Conservation (phyloP, 129 eudicot genomes). For the Tagetes erecta region DNA sequence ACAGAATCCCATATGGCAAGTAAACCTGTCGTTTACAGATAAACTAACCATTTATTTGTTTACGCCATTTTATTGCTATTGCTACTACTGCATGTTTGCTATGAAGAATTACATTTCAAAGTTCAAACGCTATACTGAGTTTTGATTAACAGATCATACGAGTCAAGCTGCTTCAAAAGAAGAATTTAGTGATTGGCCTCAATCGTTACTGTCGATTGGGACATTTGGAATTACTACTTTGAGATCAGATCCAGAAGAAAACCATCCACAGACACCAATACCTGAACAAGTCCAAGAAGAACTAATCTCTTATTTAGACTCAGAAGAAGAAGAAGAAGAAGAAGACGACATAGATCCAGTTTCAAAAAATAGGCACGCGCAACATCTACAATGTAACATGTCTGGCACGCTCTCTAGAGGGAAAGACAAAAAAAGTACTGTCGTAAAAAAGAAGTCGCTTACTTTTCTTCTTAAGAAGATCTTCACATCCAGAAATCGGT, state of each 20-base stretch:
- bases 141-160: slow-evolving; percentile 31
- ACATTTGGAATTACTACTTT: slow-evolving; percentile 58
- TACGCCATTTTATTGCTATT: slow-evolving; percentile 4
- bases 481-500: slow-evolving; percentile 43
- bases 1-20: slow-evolving; percentile 14
- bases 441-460: slow-evolving; percentile 58
- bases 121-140: neutral
- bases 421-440: slow-evolving; percentile 42
- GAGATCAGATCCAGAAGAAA: slow-evolving; percentile 38
- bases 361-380: slow-evolving; percentile 15
- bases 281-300: slow-evolving; percentile 41
- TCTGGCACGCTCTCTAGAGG: slow-evolving; percentile 30
- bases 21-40: slow-evolving; percentile 8
- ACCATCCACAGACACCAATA: slow-evolving; percentile 26
- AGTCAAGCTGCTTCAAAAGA: slow-evolving; percentile 46
- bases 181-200: slow-evolving; percentile 90
- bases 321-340: slow-evolving; percentile 9
- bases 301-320: slow-evolving; percentile 30
- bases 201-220: slow-evolving; percentile 71
- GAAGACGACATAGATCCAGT: slow-evolving; percentile 23
- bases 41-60: neutral
- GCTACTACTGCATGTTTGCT: neutral
- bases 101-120: neutral
- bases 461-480: slow-evolving; percentile 65
- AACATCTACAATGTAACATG: slow-evolving; percentile 27